phyloP scores from a whole-genome alignment of 306 rosid genomes.

The Medicago arabica region DNA sequence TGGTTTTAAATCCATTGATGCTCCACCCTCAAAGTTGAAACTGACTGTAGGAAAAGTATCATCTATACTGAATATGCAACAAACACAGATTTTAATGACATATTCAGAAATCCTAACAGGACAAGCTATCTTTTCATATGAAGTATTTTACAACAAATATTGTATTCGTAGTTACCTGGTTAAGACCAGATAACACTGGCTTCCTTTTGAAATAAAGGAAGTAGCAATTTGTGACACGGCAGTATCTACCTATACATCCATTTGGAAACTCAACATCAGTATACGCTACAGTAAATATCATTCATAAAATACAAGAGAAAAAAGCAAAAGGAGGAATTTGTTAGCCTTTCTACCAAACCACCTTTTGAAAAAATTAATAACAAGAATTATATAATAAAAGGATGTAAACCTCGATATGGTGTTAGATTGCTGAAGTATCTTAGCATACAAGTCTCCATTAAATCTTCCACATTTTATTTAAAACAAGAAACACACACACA shows the following conservation, averaged over 20 bases:
- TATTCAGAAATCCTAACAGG: slow-evolving; percentile 19
- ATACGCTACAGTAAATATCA: slow-evolving; percentile 10
- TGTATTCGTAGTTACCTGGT: slow-evolving; percentile 62
- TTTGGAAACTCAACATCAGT: slow-evolving; percentile 43
- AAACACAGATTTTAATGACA: slow-evolving; percentile 45
- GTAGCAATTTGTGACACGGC: slow-evolving; percentile 66
- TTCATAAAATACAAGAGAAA: slow-evolving; percentile 10
- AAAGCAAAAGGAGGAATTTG: slow-evolving; percentile 31
- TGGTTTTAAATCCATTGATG: slow-evolving; percentile 89
- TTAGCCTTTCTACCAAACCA: slow-evolving; percentile 6
- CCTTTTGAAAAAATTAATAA: slow-evolving; percentile 2
- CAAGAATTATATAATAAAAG: background rate
- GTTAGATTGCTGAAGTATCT: slow-evolving; percentile 28
- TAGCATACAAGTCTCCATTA: slow-evolving; percentile 11
- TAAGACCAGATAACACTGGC: slow-evolving; percentile 81
- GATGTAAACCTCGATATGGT: slow-evolving; percentile 5
- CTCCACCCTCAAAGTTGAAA: slow-evolving; percentile 85
- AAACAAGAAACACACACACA: background rate
- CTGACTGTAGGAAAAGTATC: slow-evolving; percentile 81
- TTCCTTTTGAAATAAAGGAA: slow-evolving; percentile 72
- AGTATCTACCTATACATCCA: slow-evolving; percentile 65
- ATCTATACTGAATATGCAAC: slow-evolving; percentile 60
- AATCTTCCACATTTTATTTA: slow-evolving; percentile 34
- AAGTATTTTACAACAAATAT: slow-evolving; percentile 22
- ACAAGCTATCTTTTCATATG: background rate